Percentiles rank a stretch among this genome's conserved stretches.
phyloP scores from a whole-genome alignment of 2,329 filamentous ascomycete genomes.

The Ophiocordyceps camponoti-floridani region DNA sequence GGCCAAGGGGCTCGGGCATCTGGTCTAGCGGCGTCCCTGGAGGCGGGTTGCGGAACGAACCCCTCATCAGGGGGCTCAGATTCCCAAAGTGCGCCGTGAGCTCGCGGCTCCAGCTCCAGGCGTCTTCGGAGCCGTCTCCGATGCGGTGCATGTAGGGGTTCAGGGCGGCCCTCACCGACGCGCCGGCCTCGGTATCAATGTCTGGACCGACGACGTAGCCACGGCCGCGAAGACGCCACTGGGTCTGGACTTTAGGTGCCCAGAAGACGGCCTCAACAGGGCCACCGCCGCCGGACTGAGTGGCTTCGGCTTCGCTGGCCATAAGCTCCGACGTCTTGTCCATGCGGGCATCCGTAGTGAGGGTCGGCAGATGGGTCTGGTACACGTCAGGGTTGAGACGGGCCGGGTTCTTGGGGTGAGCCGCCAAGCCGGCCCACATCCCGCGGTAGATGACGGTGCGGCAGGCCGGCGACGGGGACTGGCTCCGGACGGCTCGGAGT shows the following conservation, averaged over 20 bases:
- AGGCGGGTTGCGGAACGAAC: constrained; percentile 54
- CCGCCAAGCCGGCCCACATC: constrained; percentile 58
- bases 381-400: constrained; percentile 50
- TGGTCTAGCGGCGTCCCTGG: constrained; percentile 44
- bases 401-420: constrained; percentile 55
- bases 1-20: constrained; percentile 17
- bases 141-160: constrained; percentile 39
- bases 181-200: constrained; percentile 25
- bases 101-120: constrained; percentile 67
- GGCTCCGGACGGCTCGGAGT: constrained; percentile 14
- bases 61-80: constrained; percentile 62
- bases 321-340: constrained; percentile 61
- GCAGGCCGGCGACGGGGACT: constrained; percentile 30
- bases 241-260: constrained; percentile 49
- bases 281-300: constrained; percentile 40
- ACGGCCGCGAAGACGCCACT: constrained; percentile 70
- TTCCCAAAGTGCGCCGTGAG: constrained; percentile 84
- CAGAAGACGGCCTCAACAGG: constrained; percentile 75
- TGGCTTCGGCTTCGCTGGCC: constrained; percentile 23
- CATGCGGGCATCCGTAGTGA: constrained; percentile 84
- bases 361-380: constrained; percentile 60
- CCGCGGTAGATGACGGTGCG: constrained; percentile 75
- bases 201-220: constrained; percentile 61
- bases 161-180: constrained; percentile 41
- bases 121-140: constrained; percentile 13